A percentile compares a stretch with the other conserved stretches of the same genome.
phyloP scores from a whole-genome alignment of 306 rosid genomes.

The Oemleria cerasiformis region DNA sequence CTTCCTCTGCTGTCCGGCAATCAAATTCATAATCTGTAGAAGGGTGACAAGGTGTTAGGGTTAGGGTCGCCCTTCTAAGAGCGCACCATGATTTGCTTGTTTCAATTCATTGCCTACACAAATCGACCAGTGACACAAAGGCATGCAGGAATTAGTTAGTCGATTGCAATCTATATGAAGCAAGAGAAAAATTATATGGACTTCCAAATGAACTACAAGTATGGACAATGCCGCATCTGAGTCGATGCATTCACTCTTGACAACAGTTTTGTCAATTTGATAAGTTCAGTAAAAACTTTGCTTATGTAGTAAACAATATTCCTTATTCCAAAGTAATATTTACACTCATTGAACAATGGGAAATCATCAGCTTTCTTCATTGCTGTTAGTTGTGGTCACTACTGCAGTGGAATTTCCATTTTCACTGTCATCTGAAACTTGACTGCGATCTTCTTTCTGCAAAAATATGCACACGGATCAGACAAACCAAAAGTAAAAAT shows the following conservation, averaged over 20 bases:
- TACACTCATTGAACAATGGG: background rate
- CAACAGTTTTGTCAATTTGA: background rate
- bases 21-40: background rate
- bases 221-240: background rate
- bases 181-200: background rate
- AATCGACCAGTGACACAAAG: no score
- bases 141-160: no score
- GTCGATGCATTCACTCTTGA: background rate
- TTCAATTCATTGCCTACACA: no score
- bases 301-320: background rate
- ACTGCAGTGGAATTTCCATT: constrained; percentile 15
- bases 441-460: constrained; percentile 16
- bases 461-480: background rate
- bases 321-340: background rate
- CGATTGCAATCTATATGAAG: no score
- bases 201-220: background rate
- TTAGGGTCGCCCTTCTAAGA: no score
- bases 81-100: no score
- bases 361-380: constrained; percentile 11
- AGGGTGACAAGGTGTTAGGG: no score
- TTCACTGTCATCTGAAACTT: constrained; percentile 7
- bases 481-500: background rate
- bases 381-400: background rate
- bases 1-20: no score
- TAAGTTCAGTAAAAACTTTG: background rate